phyloP scores from a whole-genome alignment of 2,329 filamentous ascomycete genomes.

The Phyllosticta citrichinensis region DNA sequence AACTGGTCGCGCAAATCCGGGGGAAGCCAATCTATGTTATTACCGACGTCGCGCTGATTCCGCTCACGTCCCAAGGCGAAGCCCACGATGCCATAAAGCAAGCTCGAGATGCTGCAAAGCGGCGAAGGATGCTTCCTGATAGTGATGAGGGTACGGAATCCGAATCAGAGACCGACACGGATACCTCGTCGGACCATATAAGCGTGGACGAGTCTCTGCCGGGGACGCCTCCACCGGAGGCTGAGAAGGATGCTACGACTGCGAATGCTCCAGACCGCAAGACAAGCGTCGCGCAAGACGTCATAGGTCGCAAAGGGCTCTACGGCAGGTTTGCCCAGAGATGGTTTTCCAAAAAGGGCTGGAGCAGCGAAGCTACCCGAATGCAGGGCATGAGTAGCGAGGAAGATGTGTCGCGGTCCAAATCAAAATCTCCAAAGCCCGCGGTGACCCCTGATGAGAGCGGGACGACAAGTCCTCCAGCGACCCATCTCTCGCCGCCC shows the following conservation, averaged over 20 bases:
- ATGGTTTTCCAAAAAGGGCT: conserved; percentile 83
- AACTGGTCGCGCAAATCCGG: conserved; percentile 80
- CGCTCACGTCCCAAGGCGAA: conserved; percentile 64
- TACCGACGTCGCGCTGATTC: conserved; percentile 84
- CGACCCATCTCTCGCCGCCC: conserved; percentile 1
- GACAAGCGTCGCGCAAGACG: conserved; percentile 73
- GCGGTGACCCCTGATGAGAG: conserved; percentile 1
- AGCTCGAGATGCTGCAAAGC: conserved; percentile 39
- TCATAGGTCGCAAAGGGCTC: conserved; percentile 69
- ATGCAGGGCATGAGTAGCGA: conserved; percentile 56
- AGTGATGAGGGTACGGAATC: conserved; percentile 21
- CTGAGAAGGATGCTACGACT: conserved; percentile 20
- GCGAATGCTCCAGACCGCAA: conserved; percentile 20
- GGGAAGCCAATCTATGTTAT: conserved; percentile 78
- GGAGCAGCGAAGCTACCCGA: conserved; percentile 61
- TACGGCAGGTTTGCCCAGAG: conserved; percentile 84
- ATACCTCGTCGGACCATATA: conserved; percentile 25
- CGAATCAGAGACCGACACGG: conserved; percentile 19
- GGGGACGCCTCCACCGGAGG: conserved; percentile 21
- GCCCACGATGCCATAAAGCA: conserved; percentile 61
- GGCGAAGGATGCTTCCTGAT: conserved; percentile 23
- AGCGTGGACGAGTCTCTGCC: conserved; percentile 22
- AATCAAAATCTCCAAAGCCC: background rate
- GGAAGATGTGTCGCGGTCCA: conserved; percentile 28
- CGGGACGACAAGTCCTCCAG: background rate